Percentiles rank a stretch among this genome's conserved stretches.
phyloP scores from a whole-genome alignment of 352 stramenopile species.

The Globisporangium takayamanum region DNA sequence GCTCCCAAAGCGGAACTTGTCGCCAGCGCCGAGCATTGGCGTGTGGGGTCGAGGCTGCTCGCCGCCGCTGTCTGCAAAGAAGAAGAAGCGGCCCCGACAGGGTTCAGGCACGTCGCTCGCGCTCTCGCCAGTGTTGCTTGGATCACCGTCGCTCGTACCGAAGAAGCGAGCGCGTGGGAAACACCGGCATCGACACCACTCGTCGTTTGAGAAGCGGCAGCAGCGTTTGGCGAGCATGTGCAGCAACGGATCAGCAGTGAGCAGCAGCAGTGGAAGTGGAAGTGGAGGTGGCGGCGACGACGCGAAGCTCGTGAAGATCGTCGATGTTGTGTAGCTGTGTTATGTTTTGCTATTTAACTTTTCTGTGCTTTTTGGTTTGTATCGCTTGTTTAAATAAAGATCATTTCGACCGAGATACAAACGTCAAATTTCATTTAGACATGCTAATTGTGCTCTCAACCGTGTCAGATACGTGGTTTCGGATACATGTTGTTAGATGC shows the following conservation, averaged over 20 bases:
- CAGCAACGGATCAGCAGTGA: neutral
- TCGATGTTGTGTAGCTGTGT: no score
- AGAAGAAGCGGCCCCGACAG: slow-evolving; percentile 60
- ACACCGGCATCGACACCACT: slow-evolving; percentile 22
- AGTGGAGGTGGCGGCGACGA: no score
- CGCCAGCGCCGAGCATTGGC: slow-evolving; percentile 14
- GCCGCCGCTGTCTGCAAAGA: slow-evolving; percentile 29
- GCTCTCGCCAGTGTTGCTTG: slow-evolving; percentile 20
- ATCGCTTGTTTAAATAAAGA: no score
- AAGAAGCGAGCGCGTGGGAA: slow-evolving; percentile 23
- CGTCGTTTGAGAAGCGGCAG: slow-evolving; percentile 11
- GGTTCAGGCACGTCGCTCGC: slow-evolving; percentile 24
- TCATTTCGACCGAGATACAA: no score
- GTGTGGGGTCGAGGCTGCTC: slow-evolving; percentile 29
- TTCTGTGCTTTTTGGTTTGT: no score
- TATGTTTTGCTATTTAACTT: no score
- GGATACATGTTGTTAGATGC: no score
- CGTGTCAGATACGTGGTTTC: no score
- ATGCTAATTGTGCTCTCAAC: no score
- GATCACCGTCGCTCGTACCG: slow-evolving; percentile 21
- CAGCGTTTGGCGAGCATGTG: no score
- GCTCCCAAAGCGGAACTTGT: slow-evolving; percentile 13
- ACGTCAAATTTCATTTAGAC: no score
- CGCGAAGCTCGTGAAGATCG: no score
- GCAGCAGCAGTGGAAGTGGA: neutral